A percentile compares a stretch with the other conserved stretches of the same genome.
phyloP scores from a whole-genome alignment of 2,329 filamentous ascomycete genomes.

The Botrytis squamosa region DNA sequence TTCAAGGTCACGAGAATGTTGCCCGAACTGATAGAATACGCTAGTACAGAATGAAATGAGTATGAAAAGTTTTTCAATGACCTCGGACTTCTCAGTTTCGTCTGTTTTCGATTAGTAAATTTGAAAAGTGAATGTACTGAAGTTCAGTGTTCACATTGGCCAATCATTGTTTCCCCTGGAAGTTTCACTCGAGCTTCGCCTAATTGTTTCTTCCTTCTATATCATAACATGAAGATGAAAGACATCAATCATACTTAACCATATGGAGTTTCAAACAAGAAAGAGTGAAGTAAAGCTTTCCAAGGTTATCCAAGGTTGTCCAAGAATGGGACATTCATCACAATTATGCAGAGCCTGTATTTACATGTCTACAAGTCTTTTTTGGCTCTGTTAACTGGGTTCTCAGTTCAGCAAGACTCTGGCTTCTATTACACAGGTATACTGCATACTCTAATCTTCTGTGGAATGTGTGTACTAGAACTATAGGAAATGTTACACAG shows the following conservation, averaged over 20 bases:
- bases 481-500: background rate
- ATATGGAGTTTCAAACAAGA: background rate
- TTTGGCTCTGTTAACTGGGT: background rate
- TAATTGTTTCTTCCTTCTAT: background rate
- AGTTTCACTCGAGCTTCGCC: background rate
- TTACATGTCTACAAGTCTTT: background rate
- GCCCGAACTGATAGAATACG: background rate
- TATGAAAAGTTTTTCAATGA: background rate
- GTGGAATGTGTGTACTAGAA: background rate
- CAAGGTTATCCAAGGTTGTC: no score
- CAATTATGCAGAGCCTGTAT: background rate
- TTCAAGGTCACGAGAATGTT: background rate
- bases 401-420: background rate
- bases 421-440: background rate
- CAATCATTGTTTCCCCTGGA: background rate
- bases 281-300: no score
- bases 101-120: background rate
- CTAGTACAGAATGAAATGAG: background rate
- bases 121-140: background rate
- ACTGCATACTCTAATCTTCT: background rate
- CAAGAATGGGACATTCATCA: background rate
- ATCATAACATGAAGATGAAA: background rate
- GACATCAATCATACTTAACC: background rate
- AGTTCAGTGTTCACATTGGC: background rate
- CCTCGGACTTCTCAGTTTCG: background rate